Base-by-base conservation (phyloP, 768 basidiomycete genomes). In the Austroboletus eburneus region DNA sequence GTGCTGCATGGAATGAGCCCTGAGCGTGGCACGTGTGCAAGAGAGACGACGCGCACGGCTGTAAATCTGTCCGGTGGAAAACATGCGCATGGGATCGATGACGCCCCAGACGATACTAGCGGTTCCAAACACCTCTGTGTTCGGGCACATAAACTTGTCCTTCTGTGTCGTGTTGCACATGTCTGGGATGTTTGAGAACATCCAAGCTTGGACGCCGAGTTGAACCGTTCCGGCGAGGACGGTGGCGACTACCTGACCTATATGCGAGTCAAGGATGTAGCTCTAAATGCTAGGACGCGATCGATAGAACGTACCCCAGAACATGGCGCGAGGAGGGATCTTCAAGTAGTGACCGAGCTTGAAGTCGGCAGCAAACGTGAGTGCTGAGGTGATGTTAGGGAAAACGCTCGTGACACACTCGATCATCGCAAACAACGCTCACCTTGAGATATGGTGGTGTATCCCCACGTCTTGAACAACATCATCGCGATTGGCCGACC, bases 31-130 rank as follows among this genome's bases (percentile, higher is more conserved):
- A 29, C n/a, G 4, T 10, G 21, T 20, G 37, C 3, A 25, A 34
- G 25, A n/a, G n/a, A n/a, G n/a, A n/a, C n/a, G n/a, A 8, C 2
- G 56, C 60, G 39, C 39, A 68, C 71, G 71, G 47, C 75, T 74
- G 64, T 84, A 85, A 16, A 81, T 68, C 58, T 79, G 76, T 12
- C 85, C 86, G 16, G 68, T 38, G 2, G 79, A 85, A 72, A 87
- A 91, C 59, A 81, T 75, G 17, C 79, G 73, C 25, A 67, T 69
- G 6, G 89, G 89, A 2, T 88, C 87, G 46, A 92, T 86, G 50
- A 87, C 85, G 50, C 90, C 86, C 83, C 82, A 89, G 51, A 91
- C 77, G 51, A 91, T 77, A 48, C 79, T 81, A 18, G 88, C 88
- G 3, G 85, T 87, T 29, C 85, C 86, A 62, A 91, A 90, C 8